Base-by-base conservation (phyloP, 352 stramenopile genomes). In the Phytopythium mirpurense region DNA sequence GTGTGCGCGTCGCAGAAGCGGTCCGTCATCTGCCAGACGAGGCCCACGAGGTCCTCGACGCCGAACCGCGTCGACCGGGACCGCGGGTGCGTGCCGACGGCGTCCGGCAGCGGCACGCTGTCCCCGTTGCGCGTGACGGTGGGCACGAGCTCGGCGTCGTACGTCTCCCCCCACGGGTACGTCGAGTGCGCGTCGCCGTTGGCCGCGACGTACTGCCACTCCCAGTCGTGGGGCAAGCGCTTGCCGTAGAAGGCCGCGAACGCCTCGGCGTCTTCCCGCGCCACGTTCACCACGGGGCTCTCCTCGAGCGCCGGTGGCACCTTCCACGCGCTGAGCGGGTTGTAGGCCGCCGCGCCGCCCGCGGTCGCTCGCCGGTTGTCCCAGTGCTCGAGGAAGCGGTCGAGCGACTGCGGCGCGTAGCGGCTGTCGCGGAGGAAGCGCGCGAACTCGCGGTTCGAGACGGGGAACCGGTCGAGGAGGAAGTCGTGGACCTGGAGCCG, bases 11-110 rank as follows among this genome's bases (percentile, higher is more conserved):
- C 86, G 44, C 81, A 90, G 51, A 93, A 94, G 45, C 78, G 56
- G 48, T 93, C 82, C 6, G 86, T 94, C 81, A 92, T 92, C 51
- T 95, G 82, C 82, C 83, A 95, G 21, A 95, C 71, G 54, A 87
- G 81, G 1, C 83, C 86, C 4, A 90, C 72, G 11, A 95, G 68
- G 47, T 93, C 86, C 59, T 92, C 62, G 15, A 93, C 78, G 1
- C 68, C 67, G 9, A 81, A 81, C 11, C 54, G 60, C 0, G 52
- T 62, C 5, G 78, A 86, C 14, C 69, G 67, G 29, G 81, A 78
- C 1, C 16, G 61, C 4, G 72, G 38, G 47, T 86, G 74, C 10
- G 70, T 82, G 0, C 78, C 80, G n/a, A 93, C 67, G 1, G 67
- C 37, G 10, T 73, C 65, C 6, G 47, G 31, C 11, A 83, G 57